These are phyloP conservation scores for Eucalyptus sp. DNA, from an alignment of 345 rosid genomes.

Conservation along the genomic window DNA sequence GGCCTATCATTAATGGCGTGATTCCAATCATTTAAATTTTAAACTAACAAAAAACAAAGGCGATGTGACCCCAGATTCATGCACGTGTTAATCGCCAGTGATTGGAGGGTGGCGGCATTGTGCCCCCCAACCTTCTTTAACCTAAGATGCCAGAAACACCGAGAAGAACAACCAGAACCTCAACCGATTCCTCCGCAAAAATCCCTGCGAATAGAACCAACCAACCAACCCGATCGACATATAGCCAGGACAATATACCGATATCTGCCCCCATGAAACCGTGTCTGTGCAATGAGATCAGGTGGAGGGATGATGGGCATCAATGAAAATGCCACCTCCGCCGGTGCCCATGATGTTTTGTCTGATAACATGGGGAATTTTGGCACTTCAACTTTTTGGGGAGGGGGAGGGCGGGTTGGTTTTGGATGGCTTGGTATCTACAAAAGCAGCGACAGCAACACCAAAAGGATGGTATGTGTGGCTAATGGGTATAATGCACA, in stretches of 20 bases:
- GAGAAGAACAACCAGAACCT: neutral
- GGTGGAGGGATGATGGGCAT: neutral
- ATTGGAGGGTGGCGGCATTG: neutral
- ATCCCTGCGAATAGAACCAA: neutral
- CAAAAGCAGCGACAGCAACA: neutral
- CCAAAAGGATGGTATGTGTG: neutral
- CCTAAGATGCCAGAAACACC: neutral
- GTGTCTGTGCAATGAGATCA: neutral
- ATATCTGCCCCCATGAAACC: neutral
- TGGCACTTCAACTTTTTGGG: neutral
- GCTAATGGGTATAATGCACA: neutral
- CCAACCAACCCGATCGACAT: neutral
- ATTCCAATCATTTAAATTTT: neutral
- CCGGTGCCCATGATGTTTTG: neutral
- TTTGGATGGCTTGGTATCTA: neutral
- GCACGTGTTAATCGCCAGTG: neutral
- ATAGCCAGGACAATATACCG: neutral
- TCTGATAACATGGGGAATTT: neutral
- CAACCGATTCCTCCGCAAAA: neutral
- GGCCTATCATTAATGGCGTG: neutral
- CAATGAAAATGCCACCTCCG: neutral
- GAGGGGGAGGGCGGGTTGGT: neutral
- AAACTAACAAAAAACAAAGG: neutral
- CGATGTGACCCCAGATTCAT: neutral
- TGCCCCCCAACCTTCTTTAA: neutral